Evolutionary conservation across 2,329 filamentous ascomycete genomes (phyloP).

Genomic region (Diplodia scrobiculata): DNA sequence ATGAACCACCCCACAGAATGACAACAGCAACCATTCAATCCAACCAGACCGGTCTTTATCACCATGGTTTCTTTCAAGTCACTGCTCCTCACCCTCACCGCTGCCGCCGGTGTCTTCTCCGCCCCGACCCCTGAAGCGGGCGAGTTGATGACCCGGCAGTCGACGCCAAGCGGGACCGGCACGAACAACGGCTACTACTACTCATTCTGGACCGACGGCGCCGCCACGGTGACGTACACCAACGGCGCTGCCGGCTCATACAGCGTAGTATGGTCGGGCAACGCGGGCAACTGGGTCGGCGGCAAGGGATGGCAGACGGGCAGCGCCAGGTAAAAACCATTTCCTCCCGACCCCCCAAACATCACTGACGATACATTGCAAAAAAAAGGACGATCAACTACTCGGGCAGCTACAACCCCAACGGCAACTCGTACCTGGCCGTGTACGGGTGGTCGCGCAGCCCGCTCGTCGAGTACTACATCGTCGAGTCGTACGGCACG

Average conservation of each 20-base stretch:
- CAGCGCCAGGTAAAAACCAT: slow-evolving; percentile 48
- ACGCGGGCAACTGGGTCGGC: slow-evolving; percentile 57
- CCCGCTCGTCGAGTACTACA: slow-evolving; percentile 61
- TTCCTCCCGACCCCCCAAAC: too few species aligned
- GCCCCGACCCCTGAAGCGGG: slow-evolving; percentile 41
- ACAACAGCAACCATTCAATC: not conserved
- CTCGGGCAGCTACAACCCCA: slow-evolving; percentile 52
- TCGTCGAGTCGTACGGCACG: slow-evolving; percentile 57
- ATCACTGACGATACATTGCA: too few species aligned
- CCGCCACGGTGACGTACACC: slow-evolving; percentile 56
- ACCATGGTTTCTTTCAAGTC: slow-evolving; percentile 49
- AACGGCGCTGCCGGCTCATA: slow-evolving; percentile 57
- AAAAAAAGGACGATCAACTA: slow-evolving; percentile 53
- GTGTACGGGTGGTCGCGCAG: slow-evolving; percentile 61
- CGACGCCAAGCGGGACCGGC: slow-evolving; percentile 53
- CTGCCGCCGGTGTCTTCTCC: slow-evolving; percentile 42
- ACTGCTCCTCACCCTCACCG: slow-evolving; percentile 44
- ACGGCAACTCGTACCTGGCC: slow-evolving; percentile 58
- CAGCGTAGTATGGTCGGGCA: slow-evolving; percentile 54
- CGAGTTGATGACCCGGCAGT: slow-evolving; percentile 41
- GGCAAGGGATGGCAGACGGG: slow-evolving; percentile 64
- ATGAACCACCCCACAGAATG: not conserved
- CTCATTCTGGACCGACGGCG: slow-evolving; percentile 62
- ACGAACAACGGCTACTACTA: slow-evolving; percentile 62
- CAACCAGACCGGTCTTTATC: not conserved